Conservation (phyloP, 352 stramenopile genomes). For the Pythium scleroteichum region DNA sequence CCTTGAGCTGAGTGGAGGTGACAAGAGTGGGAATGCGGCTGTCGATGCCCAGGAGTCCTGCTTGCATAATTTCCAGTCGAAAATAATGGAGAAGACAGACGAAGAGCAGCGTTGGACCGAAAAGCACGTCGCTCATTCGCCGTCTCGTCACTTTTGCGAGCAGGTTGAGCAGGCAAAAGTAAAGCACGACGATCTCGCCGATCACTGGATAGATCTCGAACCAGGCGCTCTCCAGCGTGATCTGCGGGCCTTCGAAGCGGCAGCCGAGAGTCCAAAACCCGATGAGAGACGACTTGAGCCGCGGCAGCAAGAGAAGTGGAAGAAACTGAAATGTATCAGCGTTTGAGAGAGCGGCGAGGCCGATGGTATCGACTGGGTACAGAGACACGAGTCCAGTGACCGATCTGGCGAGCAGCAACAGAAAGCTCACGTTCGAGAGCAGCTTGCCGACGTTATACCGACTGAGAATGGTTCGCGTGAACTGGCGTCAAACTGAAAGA, state of each 20-base stretch:
- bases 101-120: slow-evolving; percentile 32
- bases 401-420: slow-evolving; percentile 31
- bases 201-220: slow-evolving; percentile 37
- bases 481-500: slow-evolving; percentile 28
- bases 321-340: slow-evolving; percentile 21
- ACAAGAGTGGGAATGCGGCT: slow-evolving; percentile 23
- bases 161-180: slow-evolving; percentile 38
- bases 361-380: slow-evolving; percentile 2
- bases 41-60: slow-evolving; percentile 23
- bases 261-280: slow-evolving; percentile 31
- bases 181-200: slow-evolving; percentile 20
- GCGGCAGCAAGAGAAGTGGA: slow-evolving; percentile 14
- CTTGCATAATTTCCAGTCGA: slow-evolving; percentile 21
- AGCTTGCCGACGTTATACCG: slow-evolving; percentile 28
- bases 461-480: slow-evolving; percentile 10
- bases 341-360: slow-evolving; percentile 19
- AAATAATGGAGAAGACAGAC: slow-evolving; percentile 32
- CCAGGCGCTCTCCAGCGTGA: slow-evolving; percentile 29
- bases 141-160: slow-evolving; percentile 27
- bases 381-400: slow-evolving; percentile 10
- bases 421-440: slow-evolving; percentile 32
- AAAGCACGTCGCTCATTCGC: slow-evolving; percentile 30
- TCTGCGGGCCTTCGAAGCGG: slow-evolving; percentile 35
- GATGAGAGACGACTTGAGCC: slow-evolving; percentile 21
- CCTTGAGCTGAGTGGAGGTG: slow-evolving; percentile 27